Base-by-base conservation (phyloP, 768 basidiomycete genomes). In the Pisolithus tinctorius region DNA sequence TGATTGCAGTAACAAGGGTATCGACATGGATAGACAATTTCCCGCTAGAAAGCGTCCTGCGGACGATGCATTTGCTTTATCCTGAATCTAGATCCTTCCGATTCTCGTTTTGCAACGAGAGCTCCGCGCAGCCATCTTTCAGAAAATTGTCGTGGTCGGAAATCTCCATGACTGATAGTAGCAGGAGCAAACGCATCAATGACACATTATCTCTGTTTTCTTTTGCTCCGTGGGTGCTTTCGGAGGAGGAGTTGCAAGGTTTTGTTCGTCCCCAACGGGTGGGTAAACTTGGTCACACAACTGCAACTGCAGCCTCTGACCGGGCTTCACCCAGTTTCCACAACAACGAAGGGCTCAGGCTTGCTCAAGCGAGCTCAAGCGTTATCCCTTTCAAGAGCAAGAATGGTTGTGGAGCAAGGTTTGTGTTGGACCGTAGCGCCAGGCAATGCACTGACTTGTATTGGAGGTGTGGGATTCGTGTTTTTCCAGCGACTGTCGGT, bases 341-440 rank as follows among this genome's bases (percentile, higher is more conserved):
- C 45, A 47, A 47, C 45, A n/a, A 10, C 55, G 60, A 42, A 47
- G 51, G 14, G 47, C 58, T 3, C 45, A 53, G 8, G 46, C 56
- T 14, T 44, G 51, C 7, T 45, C 42, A 20, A 41, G 7, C 37
- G 43, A 58, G 30, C 13, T 29, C 17, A 54, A 31, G 30, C 36
- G 41, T 25, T 36, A 47, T 17, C 36, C 44, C 68, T 47, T 61
- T 40, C 55, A 48, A 69, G 75, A 53, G 66, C 54, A 73, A 47
- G 71, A 82, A 55, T 72, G 78, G 53, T 54, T 83, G 41, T 84
- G 82, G 82, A 77, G 72, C 31, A 83, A 83, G 74, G 66, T 67
- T 53, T 16, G 54, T 50, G 4, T 20, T n/a, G 13, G 40, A 26
- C 6, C 43, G 45, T 45, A 6, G 23, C 37, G 39, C 27, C 36